Evolutionary conservation across 2,329 filamentous ascomycete genomes (phyloP), one percentile per base, ranked within the genome.

Genomic region (Talaromyces sp.): DNA sequence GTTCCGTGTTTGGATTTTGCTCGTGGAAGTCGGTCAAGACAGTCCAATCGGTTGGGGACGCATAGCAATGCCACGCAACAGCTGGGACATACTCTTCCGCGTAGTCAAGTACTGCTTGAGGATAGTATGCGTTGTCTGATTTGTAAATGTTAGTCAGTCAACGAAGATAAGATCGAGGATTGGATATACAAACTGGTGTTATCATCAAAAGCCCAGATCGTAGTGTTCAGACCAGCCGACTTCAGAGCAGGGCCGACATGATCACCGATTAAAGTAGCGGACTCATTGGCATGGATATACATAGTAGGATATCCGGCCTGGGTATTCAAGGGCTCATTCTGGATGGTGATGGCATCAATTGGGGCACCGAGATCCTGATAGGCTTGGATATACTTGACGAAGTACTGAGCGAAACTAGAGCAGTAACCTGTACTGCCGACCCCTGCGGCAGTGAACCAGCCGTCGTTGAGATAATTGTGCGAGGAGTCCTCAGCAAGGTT

Each of bases 1-100:
- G 75, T 6, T 69, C 69, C 1, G 68, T 67, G 8, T 68, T 65
- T 0, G 74, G 72, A 55, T 71, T 75, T 32, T 64, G 64, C 49
- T 67, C 62, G 60, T 74, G 69, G 62, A 77, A 75, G 54, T 73
- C 64, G 13, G 66, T 70, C n/a, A 77, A 66, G 4, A 77, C 74
- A 2, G 64, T 68, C 69, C 71, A 73, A 57, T 73, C 65, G 22
- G 75, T 71, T 36, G 73, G 67, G 17, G 67, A 64, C 0, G 71
- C 72, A 54, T 77, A 77, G 62, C 75, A 77, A 64, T 77, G 75
- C 75, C 75, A 77, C 2, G 74, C 74, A 1, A 73, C 73, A 0
- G 71, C 68, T 49, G 71, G 61, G 9, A 75, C 70, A 27, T 69
- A 68, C 28, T 65, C 6, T 2, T 67, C 63, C 5, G 75, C 73